These are phyloP conservation scores for Eucalyptus curtisii DNA, from an alignment of 345 rosid species.

Conservation along the genomic window DNA sequence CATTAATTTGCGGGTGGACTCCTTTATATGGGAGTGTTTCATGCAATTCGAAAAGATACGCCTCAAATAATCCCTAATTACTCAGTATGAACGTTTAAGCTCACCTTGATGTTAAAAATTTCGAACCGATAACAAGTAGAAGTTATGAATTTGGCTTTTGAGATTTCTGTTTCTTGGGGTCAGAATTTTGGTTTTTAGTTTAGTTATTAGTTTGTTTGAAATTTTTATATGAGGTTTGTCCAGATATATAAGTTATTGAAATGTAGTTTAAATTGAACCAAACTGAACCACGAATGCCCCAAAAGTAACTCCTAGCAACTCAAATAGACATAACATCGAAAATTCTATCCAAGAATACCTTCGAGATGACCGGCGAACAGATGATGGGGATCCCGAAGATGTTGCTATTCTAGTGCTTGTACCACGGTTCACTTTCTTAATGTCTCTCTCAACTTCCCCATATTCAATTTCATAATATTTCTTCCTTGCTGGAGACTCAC, in stretches of 20 bases:
- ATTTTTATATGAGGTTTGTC: not conserved
- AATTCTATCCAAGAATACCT: not conserved
- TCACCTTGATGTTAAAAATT: not conserved
- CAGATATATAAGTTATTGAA: not conserved
- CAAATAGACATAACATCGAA: not conserved
- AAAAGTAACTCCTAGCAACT: not conserved
- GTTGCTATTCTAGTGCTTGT: conserved; percentile 8
- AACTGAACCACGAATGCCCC: not conserved
- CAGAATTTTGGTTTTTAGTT: not conserved
- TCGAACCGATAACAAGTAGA: not conserved
- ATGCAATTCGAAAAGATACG: not conserved
- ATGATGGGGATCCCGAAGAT: conserved; percentile 41
- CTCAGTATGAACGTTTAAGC: not conserved
- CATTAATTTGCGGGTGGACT: not conserved
- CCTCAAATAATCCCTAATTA: not conserved
- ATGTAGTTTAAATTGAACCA: not conserved
- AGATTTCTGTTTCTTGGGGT: not conserved
- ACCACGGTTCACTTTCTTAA: conserved; percentile 16
- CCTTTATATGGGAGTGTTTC: not conserved
- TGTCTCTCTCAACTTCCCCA: conserved; percentile 11
- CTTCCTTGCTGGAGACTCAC: conserved; percentile 37
- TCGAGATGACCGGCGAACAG: conserved; percentile 49
- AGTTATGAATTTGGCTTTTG: not conserved
- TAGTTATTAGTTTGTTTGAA: not conserved
- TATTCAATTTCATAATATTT: conserved; percentile 13